Evolutionary conservation across 495 filamentous ascomycete species (phyloP), one percentile per base, ranked within the genome.

Genomic region (Hypoxylon cercidicola): DNA sequence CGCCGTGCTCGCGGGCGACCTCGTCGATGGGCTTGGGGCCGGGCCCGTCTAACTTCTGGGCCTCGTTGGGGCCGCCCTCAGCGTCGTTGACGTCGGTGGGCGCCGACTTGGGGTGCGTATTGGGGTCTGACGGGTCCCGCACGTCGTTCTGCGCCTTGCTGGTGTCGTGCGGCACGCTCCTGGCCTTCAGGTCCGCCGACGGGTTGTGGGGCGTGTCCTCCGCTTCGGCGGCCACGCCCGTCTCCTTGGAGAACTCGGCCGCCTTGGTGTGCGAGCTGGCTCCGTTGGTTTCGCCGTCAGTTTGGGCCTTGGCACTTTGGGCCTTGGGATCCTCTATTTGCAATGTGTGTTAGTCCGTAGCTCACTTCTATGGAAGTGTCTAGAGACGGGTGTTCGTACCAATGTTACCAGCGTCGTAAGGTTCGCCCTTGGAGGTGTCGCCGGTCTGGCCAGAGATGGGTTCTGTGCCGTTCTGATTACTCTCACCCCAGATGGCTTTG

Each of bases 341-440:
- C 13, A 21, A 21, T 19, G 4, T 13, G 11, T 19, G 47, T 72
- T 44, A 69, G 67, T 20, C 21, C 18, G 10, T 20, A 13, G 18
- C 15, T 64, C 10, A 13, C 35, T 13, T 10, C 30, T 18, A 20
- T 7, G 25, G 46, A 15, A 46, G 49, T 16, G 46, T 19, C 16
- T 47, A 48, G 7, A 15, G 51, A n/a, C 8, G 40, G 34, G 19
- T n/a, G n/a, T n/a, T n/a, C n/a, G 2, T 70, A 81, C 78, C 77
- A 20, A 83, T 72, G 68, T 87, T 88, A 50, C 85, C 85, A 19
- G 79, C 80, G 60, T 88, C 85, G 58, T 82, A 88, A 0, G 84
- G 85, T 72, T 86, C 81, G n/a, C 83, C 84, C 44, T 79, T 79
- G n/a, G 74, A 71, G 12, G 80, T 80, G 53, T 86, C 77, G 16